Evolutionary conservation across 169 alveolate genomes (phyloP).

Genomic region (Cryptosporidium viatorum): DNA sequence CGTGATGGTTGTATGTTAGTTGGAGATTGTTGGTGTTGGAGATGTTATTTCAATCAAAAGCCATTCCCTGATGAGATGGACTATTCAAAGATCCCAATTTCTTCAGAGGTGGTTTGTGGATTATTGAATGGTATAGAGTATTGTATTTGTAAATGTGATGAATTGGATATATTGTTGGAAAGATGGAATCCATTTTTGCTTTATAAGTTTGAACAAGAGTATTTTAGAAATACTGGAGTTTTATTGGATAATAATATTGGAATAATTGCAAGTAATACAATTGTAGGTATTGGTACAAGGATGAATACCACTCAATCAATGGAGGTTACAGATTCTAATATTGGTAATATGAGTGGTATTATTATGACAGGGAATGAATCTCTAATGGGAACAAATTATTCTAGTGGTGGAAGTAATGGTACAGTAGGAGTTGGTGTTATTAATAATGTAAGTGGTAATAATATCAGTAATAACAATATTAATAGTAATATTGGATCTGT

Average conservation of each 20-base stretch:
- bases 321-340: neutral
- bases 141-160: slow-evolving; percentile 65
- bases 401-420: neutral
- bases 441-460: neutral
- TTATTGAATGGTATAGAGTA: slow-evolving; percentile 56
- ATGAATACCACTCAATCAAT: neutral
- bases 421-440: neutral
- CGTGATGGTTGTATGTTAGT: neutral
- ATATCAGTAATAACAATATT: neutral
- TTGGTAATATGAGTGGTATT: neutral
- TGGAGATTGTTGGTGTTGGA: neutral
- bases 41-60: neutral
- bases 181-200: slow-evolving; percentile 62
- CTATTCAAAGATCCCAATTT: neutral
- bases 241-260: too few relatives aligned
- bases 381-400: neutral
- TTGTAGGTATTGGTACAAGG: neutral
- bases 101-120: slow-evolving; percentile 67
- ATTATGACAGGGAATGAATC: neutral
- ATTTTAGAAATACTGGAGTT: neutral
- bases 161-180: slow-evolving; percentile 37
- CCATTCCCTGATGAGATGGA: neutral
- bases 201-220: slow-evolving; percentile 44
- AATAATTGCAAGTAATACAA: neutral
- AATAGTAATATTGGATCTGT: neutral